These are phyloP conservation scores for Penicillium salamii DNA, from an alignment of 495 filamentous ascomycete species.

Conservation along the genomic window DNA sequence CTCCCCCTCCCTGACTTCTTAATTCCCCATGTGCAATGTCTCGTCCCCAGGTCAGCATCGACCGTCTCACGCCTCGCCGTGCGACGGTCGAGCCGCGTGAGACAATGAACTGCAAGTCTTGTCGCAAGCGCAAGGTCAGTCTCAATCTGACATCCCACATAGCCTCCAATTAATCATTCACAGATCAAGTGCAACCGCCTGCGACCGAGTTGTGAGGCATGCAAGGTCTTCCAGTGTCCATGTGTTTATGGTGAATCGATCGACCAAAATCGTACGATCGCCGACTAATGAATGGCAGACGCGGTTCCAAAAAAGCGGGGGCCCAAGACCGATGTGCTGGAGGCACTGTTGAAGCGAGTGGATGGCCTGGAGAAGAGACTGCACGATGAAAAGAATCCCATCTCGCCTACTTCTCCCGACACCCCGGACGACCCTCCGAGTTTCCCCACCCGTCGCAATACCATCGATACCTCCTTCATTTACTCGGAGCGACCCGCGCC, in stretches of 20 bases:
- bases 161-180: not conserved
- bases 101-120: conserved; percentile 93
- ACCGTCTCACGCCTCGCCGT: conserved; percentile 71
- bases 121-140: conserved; percentile 78
- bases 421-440: conserved; percentile 13
- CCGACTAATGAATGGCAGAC: conserved; percentile 50
- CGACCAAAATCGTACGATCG: conserved; percentile 1
- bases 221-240: conserved; percentile 82
- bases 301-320: conserved; percentile 85
- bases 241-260: conserved; percentile 73
- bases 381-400: conserved; percentile 61
- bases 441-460: conserved; percentile 18
- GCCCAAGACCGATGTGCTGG: conserved; percentile 83
- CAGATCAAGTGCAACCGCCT: conserved; percentile 89
- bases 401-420: conserved; percentile 43
- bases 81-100: conserved; percentile 74
- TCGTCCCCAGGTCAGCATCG: conserved; percentile 80
- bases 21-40: conserved; percentile 47
- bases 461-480: conserved; percentile 20
- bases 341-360: conserved; percentile 77
- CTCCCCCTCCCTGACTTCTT: not conserved
- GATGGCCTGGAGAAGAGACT: conserved; percentile 78
- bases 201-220: conserved; percentile 80
- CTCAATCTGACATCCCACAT: not conserved
- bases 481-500: conserved; percentile 9